Evolutionary conservation across 768 basidiomycete species (phyloP).

Genomic region (Cytidiella melzeri): DNA sequence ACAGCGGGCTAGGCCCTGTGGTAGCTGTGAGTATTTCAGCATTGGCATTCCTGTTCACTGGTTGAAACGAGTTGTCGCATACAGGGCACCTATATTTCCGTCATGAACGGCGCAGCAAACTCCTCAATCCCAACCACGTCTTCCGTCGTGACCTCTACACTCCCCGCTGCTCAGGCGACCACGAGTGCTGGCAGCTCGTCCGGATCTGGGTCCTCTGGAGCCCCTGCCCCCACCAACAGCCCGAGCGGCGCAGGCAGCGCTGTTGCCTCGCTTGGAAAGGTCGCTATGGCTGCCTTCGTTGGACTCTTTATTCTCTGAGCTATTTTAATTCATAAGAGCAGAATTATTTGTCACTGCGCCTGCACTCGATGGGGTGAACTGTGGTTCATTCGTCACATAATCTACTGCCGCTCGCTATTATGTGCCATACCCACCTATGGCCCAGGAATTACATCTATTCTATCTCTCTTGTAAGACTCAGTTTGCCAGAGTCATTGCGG

Average conservation of each 20-base stretch:
- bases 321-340: no score
- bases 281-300: neutral
- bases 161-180: constrained; percentile 24
- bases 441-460: no score
- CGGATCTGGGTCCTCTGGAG: neutral
- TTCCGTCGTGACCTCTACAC: constrained; percentile 60
- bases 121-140: constrained; percentile 50
- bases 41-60: no score
- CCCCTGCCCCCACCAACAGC: neutral
- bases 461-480: no score
- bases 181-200: neutral
- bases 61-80: no score
- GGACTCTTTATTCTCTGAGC: constrained; percentile 16
- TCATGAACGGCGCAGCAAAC: constrained; percentile 61
- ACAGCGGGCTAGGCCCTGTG: constrained; percentile 49
- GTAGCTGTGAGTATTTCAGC: constrained; percentile 59
- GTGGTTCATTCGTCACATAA: no score
- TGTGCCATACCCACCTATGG: no score
- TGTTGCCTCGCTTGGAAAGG: neutral
- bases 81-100: constrained; percentile 67
- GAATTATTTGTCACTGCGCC: neutral
- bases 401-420: no score
- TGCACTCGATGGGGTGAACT: no score
- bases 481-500: no score
- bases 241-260: constrained; percentile 2